Evolutionary conservation across 495 filamentous ascomycete genomes (phyloP), one percentile per base, ranked within the genome.

Genomic region (Staphylotrichum tortipilum): DNA sequence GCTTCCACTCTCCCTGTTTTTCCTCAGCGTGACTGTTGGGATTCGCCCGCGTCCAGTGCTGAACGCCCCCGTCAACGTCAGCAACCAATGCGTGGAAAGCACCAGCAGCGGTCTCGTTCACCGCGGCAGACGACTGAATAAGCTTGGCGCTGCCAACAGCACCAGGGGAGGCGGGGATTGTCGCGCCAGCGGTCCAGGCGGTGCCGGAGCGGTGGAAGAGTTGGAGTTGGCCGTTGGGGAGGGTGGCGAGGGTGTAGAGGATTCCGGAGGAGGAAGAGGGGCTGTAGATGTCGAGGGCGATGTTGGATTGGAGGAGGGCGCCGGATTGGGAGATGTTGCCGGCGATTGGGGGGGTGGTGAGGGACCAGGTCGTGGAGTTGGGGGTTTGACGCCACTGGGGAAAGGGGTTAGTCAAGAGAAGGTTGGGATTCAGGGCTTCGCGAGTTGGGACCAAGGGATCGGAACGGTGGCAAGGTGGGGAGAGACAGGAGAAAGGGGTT

Each of bases 141-240:
- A 57, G 47, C 54, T n/a, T n/a, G n/a, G n/a, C n/a, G n/a, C n/a
- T n/a, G n/a, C 53, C 38, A 56, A 47, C 28, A 60, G 54, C 57
- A 60, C 54, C 17, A 56, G 50, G 4, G 50, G 53, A 0, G 53
- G 45, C 4, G 53, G 53, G 50, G 34, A 56, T 43, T 8, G 23
- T 39, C 0, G 37, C 35, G 3, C 53, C 57, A 45, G 53, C 18
- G 0, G 23, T 39, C 53, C 57, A 59, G 3, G 15, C 23, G 0
- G 23, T 23, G 29, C 49, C 47, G 5, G 21, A 6, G 12, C 53
- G 54, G 47, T 50, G 56, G n/a, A 60, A 60, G 9, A 56, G 38
- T 22, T 60, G 57, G 34, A 60, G 43, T 26, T 29, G 26, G 10
- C 54, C 54, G 30, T 56, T 47, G 11, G 18, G 14, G 9, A 46